phyloP scores from a whole-genome alignment of 345 rosid genomes.

The Gossypium thurberi region DNA sequence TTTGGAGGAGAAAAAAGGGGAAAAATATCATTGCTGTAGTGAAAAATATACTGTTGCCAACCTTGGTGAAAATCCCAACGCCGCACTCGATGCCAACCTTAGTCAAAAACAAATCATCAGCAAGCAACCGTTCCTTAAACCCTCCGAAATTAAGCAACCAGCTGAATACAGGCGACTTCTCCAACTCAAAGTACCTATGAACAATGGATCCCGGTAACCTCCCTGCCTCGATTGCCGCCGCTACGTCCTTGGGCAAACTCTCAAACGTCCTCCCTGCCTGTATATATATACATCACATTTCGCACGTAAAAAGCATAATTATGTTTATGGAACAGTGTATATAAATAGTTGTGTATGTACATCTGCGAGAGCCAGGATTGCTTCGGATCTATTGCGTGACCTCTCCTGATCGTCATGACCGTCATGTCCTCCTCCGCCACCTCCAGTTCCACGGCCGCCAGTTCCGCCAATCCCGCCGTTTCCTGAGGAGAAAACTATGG shows the following conservation, averaged over 20 bases:
- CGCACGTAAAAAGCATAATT: not conserved
- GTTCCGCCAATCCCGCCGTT: constrained; percentile 23
- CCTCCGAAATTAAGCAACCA: constrained; percentile 66
- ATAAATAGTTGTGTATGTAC: constrained; percentile 3
- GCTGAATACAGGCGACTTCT: constrained; percentile 37
- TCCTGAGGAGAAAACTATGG: constrained; percentile 24
- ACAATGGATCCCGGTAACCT: constrained; percentile 47
- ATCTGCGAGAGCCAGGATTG: constrained; percentile 42
- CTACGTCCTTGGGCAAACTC: constrained; percentile 56
- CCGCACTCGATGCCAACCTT: constrained; percentile 73
- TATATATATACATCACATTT: constrained; percentile 1
- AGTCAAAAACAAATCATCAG: constrained; percentile 62
- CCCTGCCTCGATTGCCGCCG: constrained; percentile 49
- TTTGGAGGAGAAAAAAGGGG: not conserved
- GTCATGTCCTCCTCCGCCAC: constrained; percentile 7
- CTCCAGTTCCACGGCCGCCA: constrained; percentile 21
- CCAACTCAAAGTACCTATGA: constrained; percentile 44
- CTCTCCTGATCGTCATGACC: constrained; percentile 25
- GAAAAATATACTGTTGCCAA: not conserved
- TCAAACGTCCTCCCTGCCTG: constrained; percentile 46
- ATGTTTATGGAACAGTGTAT: not conserved
- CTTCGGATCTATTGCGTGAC: constrained; percentile 37
- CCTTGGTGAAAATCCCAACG: constrained; percentile 74
- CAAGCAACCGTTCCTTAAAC: constrained; percentile 60
- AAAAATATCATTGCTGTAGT: too few species aligned